Conservation (phyloP, 106 monocot genomes). For the Cymbidium sinense region DNA sequence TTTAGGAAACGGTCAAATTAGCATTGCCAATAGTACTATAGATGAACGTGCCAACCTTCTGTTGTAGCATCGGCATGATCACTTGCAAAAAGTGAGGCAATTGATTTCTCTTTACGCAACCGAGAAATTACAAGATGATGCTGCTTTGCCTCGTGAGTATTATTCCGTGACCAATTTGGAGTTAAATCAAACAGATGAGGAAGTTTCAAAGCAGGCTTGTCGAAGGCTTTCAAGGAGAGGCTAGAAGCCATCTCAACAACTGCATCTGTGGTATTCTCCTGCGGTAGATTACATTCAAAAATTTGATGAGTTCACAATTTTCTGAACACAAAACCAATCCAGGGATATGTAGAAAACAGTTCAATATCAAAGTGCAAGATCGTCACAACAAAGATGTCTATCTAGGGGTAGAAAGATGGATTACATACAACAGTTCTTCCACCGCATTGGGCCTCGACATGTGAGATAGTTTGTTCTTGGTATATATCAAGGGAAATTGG, state of each 20-base stretch:
- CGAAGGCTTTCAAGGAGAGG: constrained; percentile 41
- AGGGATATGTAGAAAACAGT: background rate
- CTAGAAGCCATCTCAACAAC: constrained; percentile 50
- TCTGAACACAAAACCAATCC: background rate
- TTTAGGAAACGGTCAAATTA: too few relatives aligned
- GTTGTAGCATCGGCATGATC: too few relatives aligned
- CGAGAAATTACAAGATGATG: background rate
- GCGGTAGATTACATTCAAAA: constrained; percentile 8
- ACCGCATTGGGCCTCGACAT: constrained; percentile 35
- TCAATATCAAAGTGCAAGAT: constrained; percentile 6
- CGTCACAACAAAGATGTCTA: too few relatives aligned
- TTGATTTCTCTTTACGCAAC: background rate
- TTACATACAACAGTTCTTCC: constrained; percentile 39
- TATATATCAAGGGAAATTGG: constrained; percentile 41
- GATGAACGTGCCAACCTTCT: background rate
- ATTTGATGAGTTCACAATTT: background rate
- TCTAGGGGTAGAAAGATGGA: too few relatives aligned
- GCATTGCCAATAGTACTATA: background rate
- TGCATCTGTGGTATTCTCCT: constrained; percentile 59
- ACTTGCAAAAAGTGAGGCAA: too few relatives aligned
- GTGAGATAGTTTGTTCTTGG: constrained; percentile 18
- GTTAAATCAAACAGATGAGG: constrained; percentile 78
- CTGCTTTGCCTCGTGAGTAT: constrained; percentile 43
- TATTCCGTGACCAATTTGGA: constrained; percentile 74
- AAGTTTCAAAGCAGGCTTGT: constrained; percentile 68